Conservation (phyloP, 2,329 filamentous ascomycete genomes). For the Exophiala viscosa region DNA sequence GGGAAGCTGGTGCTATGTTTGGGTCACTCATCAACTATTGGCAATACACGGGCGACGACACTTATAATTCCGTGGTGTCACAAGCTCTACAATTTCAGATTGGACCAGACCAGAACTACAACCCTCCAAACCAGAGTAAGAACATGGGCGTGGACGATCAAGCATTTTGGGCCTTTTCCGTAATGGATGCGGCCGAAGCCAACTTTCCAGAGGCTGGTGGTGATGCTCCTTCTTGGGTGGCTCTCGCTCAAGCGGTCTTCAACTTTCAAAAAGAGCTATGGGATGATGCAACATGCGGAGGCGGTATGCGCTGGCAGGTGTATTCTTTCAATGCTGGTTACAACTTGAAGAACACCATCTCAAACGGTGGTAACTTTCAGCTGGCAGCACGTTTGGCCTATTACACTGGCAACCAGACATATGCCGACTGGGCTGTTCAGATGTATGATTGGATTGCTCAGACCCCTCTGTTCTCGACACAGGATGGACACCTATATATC, state of each 20-base stretch:
- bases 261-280: slow-evolving; percentile 69
- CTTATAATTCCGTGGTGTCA: slow-evolving; percentile 38
- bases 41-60: slow-evolving; percentile 40
- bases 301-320: slow-evolving; percentile 79
- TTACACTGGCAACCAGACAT: slow-evolving; percentile 39
- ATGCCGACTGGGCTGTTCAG: slow-evolving; percentile 38
- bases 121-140: slow-evolving; percentile 41
- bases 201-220: slow-evolving; percentile 37
- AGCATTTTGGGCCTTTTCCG: slow-evolving; percentile 38
- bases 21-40: slow-evolving; percentile 41
- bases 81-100: slow-evolving; percentile 40
- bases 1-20: slow-evolving; percentile 38
- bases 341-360: slow-evolving; percentile 51
- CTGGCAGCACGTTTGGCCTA: slow-evolving; percentile 42
- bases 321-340: slow-evolving; percentile 54
- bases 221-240: slow-evolving; percentile 63
- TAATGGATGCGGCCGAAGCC: slow-evolving; percentile 37
- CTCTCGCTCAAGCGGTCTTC: slow-evolving; percentile 70
- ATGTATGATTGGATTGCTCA: slow-evolving; percentile 50
- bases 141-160: slow-evolving; percentile 35
- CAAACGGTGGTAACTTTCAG: slow-evolving; percentile 52
- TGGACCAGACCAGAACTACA: slow-evolving; percentile 38
- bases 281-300: slow-evolving; percentile 62
- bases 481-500: slow-evolving; percentile 50
- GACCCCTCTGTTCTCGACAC: slow-evolving; percentile 53